Conservation (phyloP, 2,329 filamentous ascomycete genomes). For the Mollisia scopiformis region DNA sequence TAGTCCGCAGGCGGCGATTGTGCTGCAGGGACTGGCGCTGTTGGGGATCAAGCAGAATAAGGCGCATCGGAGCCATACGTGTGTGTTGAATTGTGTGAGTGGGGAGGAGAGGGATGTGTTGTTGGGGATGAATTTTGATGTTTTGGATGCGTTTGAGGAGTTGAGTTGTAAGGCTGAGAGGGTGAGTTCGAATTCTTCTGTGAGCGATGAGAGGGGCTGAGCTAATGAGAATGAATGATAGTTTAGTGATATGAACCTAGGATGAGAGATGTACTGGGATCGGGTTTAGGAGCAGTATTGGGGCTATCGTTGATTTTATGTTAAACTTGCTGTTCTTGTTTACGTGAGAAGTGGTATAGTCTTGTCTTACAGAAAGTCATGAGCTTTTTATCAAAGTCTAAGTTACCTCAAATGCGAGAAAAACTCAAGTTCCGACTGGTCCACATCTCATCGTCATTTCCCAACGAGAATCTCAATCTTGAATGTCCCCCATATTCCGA, state of each 20-base stretch:
- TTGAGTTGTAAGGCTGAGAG: constrained; percentile 65
- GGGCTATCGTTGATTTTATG: too few relatives aligned
- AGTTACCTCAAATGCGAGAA: too few relatives aligned
- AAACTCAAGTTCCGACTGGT: too few relatives aligned
- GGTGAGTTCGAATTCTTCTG: constrained; percentile 42
- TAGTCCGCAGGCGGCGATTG: constrained; percentile 62
- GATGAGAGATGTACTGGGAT: background rate
- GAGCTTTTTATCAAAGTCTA: too few relatives aligned
- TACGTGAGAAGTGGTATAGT: too few relatives aligned
- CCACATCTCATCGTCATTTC: too few relatives aligned
- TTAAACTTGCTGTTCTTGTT: background rate
- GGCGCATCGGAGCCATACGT: constrained; percentile 59
- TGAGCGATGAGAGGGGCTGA: background rate
- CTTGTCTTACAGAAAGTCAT: too few relatives aligned
- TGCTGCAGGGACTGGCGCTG: constrained; percentile 67
- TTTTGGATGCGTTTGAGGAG: constrained; percentile 81
- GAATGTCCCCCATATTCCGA: too few relatives aligned
- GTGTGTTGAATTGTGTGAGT: constrained; percentile 53
- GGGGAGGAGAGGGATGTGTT: constrained; percentile 59
- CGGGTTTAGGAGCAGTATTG: too few relatives aligned
- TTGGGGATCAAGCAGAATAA: constrained; percentile 69
- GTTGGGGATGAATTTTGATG: constrained; percentile 78
- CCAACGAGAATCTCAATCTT: too few relatives aligned
- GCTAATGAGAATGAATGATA: background rate
- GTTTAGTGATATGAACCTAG: constrained; percentile 2